Base-by-base conservation (phyloP, 2,329 filamentous ascomycete genomes). In the Gaeumannomyces tritici region DNA sequence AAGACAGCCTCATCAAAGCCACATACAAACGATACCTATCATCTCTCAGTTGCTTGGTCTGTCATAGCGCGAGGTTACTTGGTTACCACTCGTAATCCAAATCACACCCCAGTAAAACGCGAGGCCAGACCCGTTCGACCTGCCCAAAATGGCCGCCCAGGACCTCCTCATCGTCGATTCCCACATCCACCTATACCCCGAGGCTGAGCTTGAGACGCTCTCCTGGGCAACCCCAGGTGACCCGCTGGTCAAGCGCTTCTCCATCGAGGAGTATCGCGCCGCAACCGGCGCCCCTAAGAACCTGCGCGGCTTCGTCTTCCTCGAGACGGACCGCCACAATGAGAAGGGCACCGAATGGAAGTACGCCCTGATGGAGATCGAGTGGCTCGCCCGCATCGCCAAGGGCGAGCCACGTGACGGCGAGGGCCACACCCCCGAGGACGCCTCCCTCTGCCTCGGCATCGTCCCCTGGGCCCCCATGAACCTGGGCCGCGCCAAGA, bases 381-480 rank as follows among this genome's bases (percentile, higher is more conserved):
- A 79, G 56, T 91, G 86, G 73, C 72, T 93, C 62, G 79, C 83
- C 63, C 81, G 86, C 54, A 82, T 96, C 64, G 83, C 85, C 4
- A 79, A 84, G 51, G 88, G 88, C 15, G 71, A 76, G 63, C 83
- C 86, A 0, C 70, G 76, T 31, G 71, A 79, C 1, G 82, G 81
- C 31, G 83, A 89, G 69, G 87, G 85, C 42, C 85, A 89, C 73
- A 70, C 71, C 1, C 64, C 75, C 54, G 72, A 73, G 3, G 81
- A 87, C 61, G 78, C 78, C 18, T 71, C 76, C 28, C 75, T 87
- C 26, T 86, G 90, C 67, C 77, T 87, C 2, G 93, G 83, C 0
- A 84, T 92, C 66, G 82, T 97, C 4, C 86, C 91, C 1, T 97
- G 91, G 90, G 92, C 91, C n/a, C 93, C 93, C 0, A 72, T 97